Conservation (phyloP, 108 stramenopile genomes). For the Pseudonitzschia multistriata region DNA sequence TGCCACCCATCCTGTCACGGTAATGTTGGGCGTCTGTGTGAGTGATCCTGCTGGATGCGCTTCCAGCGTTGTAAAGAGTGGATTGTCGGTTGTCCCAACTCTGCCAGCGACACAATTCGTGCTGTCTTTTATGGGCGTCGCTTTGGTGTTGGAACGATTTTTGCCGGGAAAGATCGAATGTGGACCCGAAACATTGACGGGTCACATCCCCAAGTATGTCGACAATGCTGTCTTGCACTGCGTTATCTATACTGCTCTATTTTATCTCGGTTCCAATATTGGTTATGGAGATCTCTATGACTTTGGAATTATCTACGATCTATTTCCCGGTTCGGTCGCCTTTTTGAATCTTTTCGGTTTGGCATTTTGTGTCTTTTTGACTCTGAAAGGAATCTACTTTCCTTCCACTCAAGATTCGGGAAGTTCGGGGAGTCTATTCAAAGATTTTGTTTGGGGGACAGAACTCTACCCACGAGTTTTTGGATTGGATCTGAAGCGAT, state of each 20-base stretch:
- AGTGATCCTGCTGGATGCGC: constrained; percentile 29
- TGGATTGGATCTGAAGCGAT: constrained; percentile 94
- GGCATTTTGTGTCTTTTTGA: constrained; percentile 80
- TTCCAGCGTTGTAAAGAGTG: constrained; percentile 27
- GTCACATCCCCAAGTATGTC: constrained; percentile 57
- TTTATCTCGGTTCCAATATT: constrained; percentile 45
- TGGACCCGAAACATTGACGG: constrained; percentile 55
- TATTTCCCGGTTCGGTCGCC: constrained; percentile 56
- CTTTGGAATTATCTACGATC: constrained; percentile 71
- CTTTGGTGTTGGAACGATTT: constrained; percentile 71
- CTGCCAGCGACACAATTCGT: constrained; percentile 32
- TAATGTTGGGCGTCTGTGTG: constrained; percentile 38
- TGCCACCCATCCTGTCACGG: constrained; percentile 42
- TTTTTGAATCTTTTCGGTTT: constrained; percentile 92
- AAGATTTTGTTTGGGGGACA: constrained; percentile 99
- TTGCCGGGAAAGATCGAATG: constrained; percentile 74
- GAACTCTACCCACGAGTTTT: constrained; percentile 96
- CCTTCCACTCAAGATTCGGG: constrained; percentile 91
- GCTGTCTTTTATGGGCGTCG: constrained; percentile 71
- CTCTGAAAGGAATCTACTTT: constrained; percentile 82
- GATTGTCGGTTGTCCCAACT: constrained; percentile 45
- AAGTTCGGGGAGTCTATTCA: constrained; percentile 72
- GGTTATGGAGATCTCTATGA: constrained; percentile 22
- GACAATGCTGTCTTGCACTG: constrained; percentile 63
- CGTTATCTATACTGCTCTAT: constrained; percentile 33